Evolutionary conservation across 345 rosid species (phyloP), one percentile per base, ranked within the genome.

Genomic region (Citrus cavaleriei): DNA sequence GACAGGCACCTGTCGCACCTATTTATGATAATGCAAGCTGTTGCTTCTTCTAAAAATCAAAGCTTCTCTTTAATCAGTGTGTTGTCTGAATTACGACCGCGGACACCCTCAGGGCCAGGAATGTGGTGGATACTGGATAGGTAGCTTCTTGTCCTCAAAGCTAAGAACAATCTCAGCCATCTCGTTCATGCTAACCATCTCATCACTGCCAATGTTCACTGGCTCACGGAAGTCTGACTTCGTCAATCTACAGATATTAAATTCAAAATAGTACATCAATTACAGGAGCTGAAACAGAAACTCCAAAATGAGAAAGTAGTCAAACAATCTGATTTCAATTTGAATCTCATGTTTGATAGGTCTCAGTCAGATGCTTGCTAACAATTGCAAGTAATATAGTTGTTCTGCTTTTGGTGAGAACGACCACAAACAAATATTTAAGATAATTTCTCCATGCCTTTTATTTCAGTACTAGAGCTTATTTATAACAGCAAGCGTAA

Each of bases 141-240:
- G 97, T 67, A 94, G 98, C 76, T 88, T 94, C 87, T 87, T 97
- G 80, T 89, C 81, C 76, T 94, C 98, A 76, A 97, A 93, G 83
- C 98, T 89, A 18, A 93, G 93, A 78, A 96, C 97, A 83, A 93
- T 96, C 88, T 93, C 97, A 10, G 99, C 98, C 98, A 96, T 94
- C 87, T 90, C 97, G 70, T 96, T 96, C 99, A 96, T 96, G 93
- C 99, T 93, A 72, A 96, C 99, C 98, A 94, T 93, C 89, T 96
- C 99, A 85, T 96, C 99, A 35, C 99, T 96, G 82, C 99, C 99
- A 9, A 96, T 96, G 87, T 96, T 96, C 79, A 96, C 93, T 0
- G 99, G 98, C 93, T 97, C 99, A 61, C 90, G 94, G 89, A 97
- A 97, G 84, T 97, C 98, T 19, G 99, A 94, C 82, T 94, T 97